Percentiles rank a stretch among this genome's conserved stretches.
Evolutionary conservation across 495 filamentous ascomycete species (phyloP).

Genomic region (Penicillium malachiteum): DNA sequence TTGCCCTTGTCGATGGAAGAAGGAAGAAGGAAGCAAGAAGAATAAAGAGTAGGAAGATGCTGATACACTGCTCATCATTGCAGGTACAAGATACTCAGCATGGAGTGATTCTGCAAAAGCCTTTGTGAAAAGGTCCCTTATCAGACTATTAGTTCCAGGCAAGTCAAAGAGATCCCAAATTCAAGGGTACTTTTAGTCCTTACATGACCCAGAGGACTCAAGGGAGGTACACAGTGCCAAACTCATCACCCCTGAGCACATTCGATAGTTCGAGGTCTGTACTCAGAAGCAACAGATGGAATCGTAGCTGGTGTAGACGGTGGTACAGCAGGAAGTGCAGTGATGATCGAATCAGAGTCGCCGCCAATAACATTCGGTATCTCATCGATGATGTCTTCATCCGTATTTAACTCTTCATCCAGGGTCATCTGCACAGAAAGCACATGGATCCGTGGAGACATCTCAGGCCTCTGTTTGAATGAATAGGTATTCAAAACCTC

Average conservation of each 20-base stretch:
- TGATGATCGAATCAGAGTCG: conserved; percentile 35
- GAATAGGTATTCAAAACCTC: conserved; percentile 37
- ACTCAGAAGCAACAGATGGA: conserved; percentile 8
- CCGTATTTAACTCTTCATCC: conserved; percentile 22
- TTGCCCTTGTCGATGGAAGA: too few species aligned
- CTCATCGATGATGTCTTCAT: conserved; percentile 4
- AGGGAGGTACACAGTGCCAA: too few species aligned
- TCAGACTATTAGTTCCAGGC: too few species aligned
- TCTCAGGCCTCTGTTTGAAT: conserved; percentile 30
- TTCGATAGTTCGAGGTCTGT: conserved; percentile 16
- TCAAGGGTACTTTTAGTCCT: too few species aligned
- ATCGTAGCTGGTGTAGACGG: conserved; percentile 11
- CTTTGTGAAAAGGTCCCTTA: too few species aligned
- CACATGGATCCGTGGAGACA: conserved; percentile 36
- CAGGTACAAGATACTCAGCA: too few species aligned
- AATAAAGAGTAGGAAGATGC: too few species aligned
- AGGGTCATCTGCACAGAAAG: conserved; percentile 30
- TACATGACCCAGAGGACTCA: too few species aligned
- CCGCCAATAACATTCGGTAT: conserved; percentile 7
- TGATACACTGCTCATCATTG: too few species aligned
- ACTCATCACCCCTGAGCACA: conserved; percentile 11
- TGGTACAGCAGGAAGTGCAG: conserved; percentile 39
- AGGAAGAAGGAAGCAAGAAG: too few species aligned
- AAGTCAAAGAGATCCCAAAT: too few species aligned
- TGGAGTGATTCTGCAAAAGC: too few species aligned